Conservation (phyloP, 83 land plant species). For the Thuja plicata region DNA sequence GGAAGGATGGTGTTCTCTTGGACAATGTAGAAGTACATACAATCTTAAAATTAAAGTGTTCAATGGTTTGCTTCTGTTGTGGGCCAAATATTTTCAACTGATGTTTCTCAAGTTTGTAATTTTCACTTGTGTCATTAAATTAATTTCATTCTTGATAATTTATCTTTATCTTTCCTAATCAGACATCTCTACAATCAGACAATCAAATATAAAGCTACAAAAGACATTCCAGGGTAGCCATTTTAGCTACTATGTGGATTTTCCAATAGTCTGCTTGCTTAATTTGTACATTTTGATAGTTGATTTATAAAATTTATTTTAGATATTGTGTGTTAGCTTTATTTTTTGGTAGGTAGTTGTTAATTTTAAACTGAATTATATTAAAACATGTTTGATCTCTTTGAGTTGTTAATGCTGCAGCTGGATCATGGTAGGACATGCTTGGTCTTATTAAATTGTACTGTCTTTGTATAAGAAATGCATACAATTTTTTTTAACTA, state of each 20-base stretch:
- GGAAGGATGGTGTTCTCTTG: too few relatives aligned
- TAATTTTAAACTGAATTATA: too few relatives aligned
- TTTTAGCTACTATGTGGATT: neutral
- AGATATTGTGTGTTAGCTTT: neutral
- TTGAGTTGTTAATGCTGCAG: too few relatives aligned
- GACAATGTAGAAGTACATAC: neutral
- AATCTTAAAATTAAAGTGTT: neutral
- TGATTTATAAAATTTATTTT: neutral
- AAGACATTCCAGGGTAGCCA: neutral
- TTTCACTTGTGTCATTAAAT: neutral
- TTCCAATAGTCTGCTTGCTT: neutral
- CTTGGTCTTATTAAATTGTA: too few relatives aligned
- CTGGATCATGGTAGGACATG: too few relatives aligned
- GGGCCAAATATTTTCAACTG: neutral
- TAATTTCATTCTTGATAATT: neutral
- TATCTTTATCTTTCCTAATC: neutral
- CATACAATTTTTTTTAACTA: too few relatives aligned
- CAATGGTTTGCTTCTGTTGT: neutral
- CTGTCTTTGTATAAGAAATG: too few relatives aligned
- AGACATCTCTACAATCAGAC: neutral
- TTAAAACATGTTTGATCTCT: too few relatives aligned
- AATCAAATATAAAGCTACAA: neutral
- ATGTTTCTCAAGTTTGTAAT: neutral
- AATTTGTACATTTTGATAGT: neutral
- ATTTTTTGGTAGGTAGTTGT: neutral